These are phyloP conservation scores for Trypethelium eluteriae DNA, from an alignment of 495 filamentous ascomycete genomes.

Conservation along the genomic window DNA sequence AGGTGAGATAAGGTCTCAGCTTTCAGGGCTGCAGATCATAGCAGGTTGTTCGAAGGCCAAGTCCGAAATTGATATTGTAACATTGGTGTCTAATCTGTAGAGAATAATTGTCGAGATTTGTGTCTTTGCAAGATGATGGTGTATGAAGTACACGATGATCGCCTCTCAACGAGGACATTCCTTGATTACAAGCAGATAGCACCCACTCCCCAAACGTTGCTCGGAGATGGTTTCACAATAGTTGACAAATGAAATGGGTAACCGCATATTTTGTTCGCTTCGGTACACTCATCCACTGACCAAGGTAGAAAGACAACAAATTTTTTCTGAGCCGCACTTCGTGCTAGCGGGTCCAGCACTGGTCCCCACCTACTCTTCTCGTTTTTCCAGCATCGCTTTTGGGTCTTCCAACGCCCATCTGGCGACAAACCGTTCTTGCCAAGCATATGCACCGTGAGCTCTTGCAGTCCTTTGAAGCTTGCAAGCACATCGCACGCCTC, in stretches of 20 bases:
- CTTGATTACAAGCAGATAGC: not conserved
- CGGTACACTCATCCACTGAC: not conserved
- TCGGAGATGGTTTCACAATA: not conserved
- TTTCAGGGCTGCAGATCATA: not conserved
- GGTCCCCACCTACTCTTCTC: not conserved
- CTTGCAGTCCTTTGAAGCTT: not conserved
- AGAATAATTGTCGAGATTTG: not conserved
- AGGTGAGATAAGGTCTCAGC: not conserved
- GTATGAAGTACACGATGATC: not conserved
- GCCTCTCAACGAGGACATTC: not conserved
- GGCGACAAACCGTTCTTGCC: not conserved
- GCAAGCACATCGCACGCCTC: not conserved
- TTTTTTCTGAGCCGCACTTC: not conserved
- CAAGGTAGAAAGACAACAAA: not conserved
- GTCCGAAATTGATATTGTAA: not conserved
- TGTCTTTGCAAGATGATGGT: not conserved
- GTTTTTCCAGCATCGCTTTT: not conserved
- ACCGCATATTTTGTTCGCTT: not conserved
- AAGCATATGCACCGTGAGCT: not conserved
- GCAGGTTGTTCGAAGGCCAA: not conserved
- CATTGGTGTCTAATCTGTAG: not conserved
- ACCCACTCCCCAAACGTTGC: not conserved
- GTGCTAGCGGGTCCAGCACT: not conserved
- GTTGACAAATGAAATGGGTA: not conserved
- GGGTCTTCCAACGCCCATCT: conserved; percentile 1